phyloP scores from a whole-genome alignment of 176 grass and related monocot species.

The Carex pumila region DNA sequence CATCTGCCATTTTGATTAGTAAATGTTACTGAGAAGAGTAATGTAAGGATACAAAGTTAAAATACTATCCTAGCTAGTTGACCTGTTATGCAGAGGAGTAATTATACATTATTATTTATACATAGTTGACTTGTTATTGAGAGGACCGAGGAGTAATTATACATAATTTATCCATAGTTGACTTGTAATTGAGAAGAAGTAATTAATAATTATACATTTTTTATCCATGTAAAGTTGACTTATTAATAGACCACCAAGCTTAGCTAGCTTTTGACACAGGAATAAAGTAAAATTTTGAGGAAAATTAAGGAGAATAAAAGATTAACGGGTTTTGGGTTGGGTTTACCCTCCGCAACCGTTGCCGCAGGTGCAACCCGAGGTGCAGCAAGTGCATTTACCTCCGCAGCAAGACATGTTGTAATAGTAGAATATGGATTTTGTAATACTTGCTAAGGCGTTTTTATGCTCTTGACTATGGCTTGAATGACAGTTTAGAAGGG shows the following conservation, averaged over 20 bases:
- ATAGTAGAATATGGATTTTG: neutral
- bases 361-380: conserved; percentile 36
- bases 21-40: neutral
- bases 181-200: neutral
- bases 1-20: conserved; percentile 24
- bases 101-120: neutral
- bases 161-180: too few species aligned
- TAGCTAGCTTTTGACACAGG: neutral
- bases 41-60: neutral
- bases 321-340: neutral
- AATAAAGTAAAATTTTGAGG: neutral
- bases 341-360: conserved; percentile 37
- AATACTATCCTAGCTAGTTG: neutral
- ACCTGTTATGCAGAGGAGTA: neutral
- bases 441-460: neutral
- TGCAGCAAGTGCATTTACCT: conserved; percentile 38
- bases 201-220: neutral
- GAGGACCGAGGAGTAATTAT: too few species aligned
- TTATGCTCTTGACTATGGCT: conserved; percentile 24
- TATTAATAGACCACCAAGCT: neutral
- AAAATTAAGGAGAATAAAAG: neutral
- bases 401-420: conserved; percentile 51
- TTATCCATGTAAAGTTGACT: neutral
- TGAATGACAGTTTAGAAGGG: neutral
- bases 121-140: neutral